Evolutionary conservation across 176 grass and related monocot genomes (phyloP).

Genomic region (Rhynchospora pubera): DNA sequence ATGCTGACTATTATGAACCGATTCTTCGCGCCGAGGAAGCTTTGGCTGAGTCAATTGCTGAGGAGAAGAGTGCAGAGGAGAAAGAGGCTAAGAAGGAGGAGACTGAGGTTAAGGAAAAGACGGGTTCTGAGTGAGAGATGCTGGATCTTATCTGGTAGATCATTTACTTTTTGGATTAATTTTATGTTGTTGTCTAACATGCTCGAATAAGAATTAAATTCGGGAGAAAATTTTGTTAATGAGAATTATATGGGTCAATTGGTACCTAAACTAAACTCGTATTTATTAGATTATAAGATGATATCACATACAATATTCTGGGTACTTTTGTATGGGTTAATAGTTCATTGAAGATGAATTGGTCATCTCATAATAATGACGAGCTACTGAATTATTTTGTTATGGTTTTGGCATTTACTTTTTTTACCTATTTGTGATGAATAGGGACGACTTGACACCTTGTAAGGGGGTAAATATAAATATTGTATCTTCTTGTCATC

Average conservation of each 20-base stretch:
- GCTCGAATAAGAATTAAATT: conserved; percentile 6
- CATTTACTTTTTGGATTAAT: background rate
- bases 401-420: background rate
- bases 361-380: background rate
- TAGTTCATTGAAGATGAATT: background rate
- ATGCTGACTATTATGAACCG: conserved; percentile 67
- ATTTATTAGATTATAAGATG: background rate
- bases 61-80: background rate
- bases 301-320: background rate
- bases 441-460: too few relatives aligned
- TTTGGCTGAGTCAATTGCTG: conserved; percentile 22
- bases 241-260: conserved; percentile 18
- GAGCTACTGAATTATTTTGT: background rate
- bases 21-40: conserved; percentile 44
- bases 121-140: background rate
- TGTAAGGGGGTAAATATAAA: background rate
- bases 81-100: conserved; percentile 1
- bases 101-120: background rate
- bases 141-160: conserved; percentile 12
- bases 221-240: conserved; percentile 19
- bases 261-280: conserved; percentile 12
- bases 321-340: background rate
- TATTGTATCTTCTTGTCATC: background rate
- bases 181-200: background rate
- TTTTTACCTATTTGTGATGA: background rate